These are phyloP conservation scores for Diaporthe ilicicola DNA, from an alignment of 2,329 filamentous ascomycete genomes.

Conservation along the genomic window DNA sequence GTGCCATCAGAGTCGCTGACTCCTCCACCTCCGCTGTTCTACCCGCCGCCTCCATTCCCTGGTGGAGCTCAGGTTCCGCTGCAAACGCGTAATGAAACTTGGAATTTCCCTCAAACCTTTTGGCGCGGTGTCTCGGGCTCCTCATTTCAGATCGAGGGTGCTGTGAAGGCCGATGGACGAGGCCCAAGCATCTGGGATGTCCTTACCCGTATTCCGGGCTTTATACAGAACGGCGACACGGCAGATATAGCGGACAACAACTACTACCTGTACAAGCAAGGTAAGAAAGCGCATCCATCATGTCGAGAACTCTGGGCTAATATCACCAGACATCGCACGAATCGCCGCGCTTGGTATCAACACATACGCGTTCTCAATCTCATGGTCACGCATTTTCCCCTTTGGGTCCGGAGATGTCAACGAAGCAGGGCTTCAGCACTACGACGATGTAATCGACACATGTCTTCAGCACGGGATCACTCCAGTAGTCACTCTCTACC, in stretches of 20 bases:
- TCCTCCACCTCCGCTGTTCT: slow-evolving; percentile 10
- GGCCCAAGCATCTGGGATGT: slow-evolving; percentile 23
- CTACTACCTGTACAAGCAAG: slow-evolving; percentile 24
- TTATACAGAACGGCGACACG: background rate
- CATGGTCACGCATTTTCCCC: slow-evolving; percentile 24
- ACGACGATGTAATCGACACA: slow-evolving; percentile 23
- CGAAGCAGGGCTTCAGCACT: slow-evolving; percentile 8
- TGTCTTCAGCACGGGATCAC: slow-evolving; percentile 17
- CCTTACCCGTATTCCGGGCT: slow-evolving; percentile 5
- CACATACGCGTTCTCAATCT: slow-evolving; percentile 21
- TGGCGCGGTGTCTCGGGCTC: slow-evolving; percentile 10
- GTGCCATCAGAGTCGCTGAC: slow-evolving; percentile 14
- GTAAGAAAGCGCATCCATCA: background rate
- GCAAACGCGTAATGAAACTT: slow-evolving; percentile 1
- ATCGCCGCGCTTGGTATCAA: slow-evolving; percentile 24
- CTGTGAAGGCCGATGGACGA: slow-evolving; percentile 16
- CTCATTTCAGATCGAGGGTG: slow-evolving; percentile 11
- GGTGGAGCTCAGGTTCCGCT: slow-evolving; percentile 8
- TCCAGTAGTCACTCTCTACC: slow-evolving; percentile 2
- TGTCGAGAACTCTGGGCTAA: background rate
- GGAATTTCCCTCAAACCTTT: slow-evolving; percentile 15
- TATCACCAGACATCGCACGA: background rate
- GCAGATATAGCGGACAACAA: slow-evolving; percentile 16
- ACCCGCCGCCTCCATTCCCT: slow-evolving; percentile 7
- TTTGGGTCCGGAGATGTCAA: slow-evolving; percentile 2